phyloP scores from a whole-genome alignment of 768 basidiomycete species.

The Phlebiopsis gigantea region DNA sequence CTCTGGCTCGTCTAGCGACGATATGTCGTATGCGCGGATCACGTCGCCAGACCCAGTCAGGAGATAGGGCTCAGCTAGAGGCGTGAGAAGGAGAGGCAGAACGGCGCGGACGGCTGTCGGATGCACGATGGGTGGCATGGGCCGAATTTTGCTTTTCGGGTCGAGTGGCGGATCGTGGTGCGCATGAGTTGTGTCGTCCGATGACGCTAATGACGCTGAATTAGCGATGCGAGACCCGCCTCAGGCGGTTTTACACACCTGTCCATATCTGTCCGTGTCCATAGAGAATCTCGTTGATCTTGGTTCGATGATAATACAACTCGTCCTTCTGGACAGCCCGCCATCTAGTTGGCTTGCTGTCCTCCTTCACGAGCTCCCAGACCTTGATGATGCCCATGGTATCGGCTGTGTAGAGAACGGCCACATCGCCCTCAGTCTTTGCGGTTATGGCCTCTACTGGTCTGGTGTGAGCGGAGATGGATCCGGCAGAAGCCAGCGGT shows the following conservation, averaged over 20 bases:
- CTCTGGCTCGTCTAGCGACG: slow-evolving; percentile 60
- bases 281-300: slow-evolving; percentile 68
- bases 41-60: slow-evolving; percentile 83
- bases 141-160: slow-evolving; percentile 22
- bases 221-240: background rate
- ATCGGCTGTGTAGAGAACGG: slow-evolving; percentile 75
- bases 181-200: slow-evolving; percentile 80
- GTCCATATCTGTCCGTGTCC: slow-evolving; percentile 83
- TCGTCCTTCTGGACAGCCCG: slow-evolving; percentile 46
- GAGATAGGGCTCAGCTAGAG: slow-evolving; percentile 65
- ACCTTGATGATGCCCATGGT: slow-evolving; percentile 86
- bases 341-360: slow-evolving; percentile 43
- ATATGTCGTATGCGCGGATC: slow-evolving; percentile 77
- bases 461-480: slow-evolving; percentile 79
- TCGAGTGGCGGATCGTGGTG: slow-evolving; percentile 36
- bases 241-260: slow-evolving; percentile 40
- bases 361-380: slow-evolving; percentile 61
- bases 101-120: slow-evolving; percentile 65
- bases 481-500: slow-evolving; percentile 51
- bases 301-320: slow-evolving; percentile 70
- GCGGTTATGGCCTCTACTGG: slow-evolving; percentile 79
- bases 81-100: slow-evolving; percentile 60
- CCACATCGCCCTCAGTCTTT: slow-evolving; percentile 40
- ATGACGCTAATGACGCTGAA: slow-evolving; percentile 56
- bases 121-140: slow-evolving; percentile 50